Conservation (phyloP, 129 eudicot species). For the Erigeron canadensis region DNA sequence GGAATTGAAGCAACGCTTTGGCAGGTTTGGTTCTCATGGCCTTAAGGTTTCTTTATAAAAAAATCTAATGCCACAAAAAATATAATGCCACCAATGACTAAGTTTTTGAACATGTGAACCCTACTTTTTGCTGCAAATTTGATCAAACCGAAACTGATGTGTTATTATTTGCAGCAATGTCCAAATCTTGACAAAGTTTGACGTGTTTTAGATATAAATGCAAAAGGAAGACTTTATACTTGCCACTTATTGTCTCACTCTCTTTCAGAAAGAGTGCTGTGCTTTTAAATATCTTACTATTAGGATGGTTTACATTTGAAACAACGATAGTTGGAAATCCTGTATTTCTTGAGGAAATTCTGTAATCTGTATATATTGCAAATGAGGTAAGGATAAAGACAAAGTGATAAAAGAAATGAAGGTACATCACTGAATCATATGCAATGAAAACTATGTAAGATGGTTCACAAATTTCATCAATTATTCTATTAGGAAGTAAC, state of each 20-base stretch:
- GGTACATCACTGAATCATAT: neutral
- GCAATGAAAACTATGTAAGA: conserved; percentile 10
- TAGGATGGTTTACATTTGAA: neutral
- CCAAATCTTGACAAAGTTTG: neutral
- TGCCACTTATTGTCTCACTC: neutral
- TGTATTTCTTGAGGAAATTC: no score
- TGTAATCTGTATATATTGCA: neutral
- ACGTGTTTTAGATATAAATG: no score
- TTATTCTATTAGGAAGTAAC: neutral
- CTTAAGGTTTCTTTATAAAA: neutral
- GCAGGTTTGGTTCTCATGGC: conserved; percentile 48
- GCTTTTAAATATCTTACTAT: neutral
- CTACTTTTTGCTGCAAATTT: neutral
- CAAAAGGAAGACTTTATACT: no score
- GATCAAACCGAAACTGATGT: neutral
- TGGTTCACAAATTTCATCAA: neutral
- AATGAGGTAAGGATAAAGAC: neutral
- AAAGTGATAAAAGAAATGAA: neutral
- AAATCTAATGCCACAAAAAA: no score
- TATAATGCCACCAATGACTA: neutral
- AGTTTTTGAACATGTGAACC: neutral
- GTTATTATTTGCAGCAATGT: neutral
- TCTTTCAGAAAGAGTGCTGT: neutral
- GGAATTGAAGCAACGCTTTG: conserved; percentile 88
- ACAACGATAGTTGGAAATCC: neutral